Evolutionary conservation across 2,329 filamentous ascomycete species (phyloP).

Genomic region (Pleurostoma richardsiae): DNA sequence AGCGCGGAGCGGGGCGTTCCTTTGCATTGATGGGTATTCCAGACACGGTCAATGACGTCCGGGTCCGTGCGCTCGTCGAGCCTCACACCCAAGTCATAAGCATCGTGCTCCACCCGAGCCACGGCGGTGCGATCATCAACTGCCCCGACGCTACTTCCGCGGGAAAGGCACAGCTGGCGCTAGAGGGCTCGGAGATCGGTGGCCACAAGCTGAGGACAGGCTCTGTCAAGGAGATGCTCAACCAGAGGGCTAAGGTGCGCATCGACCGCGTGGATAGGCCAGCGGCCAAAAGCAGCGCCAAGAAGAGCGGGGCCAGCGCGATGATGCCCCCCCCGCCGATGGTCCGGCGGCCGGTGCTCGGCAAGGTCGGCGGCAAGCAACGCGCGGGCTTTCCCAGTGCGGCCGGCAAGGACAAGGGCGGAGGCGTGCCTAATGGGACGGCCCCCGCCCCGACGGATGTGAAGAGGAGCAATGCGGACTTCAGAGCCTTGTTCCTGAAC

Average conservation of each 20-base stretch:
- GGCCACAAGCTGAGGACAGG: constrained; percentile 51
- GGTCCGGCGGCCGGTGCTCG: constrained; percentile 30
- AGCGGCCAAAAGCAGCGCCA: constrained; percentile 17
- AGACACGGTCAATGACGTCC: constrained; percentile 86
- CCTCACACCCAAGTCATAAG: constrained; percentile 68
- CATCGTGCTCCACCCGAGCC: constrained; percentile 72
- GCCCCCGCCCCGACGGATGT: constrained; percentile 15
- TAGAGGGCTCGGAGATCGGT: constrained; percentile 52
- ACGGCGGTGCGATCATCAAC: constrained; percentile 82
- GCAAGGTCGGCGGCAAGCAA: constrained; percentile 19
- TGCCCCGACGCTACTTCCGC: constrained; percentile 66
- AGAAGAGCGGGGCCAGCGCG: constrained; percentile 8
- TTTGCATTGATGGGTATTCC: constrained; percentile 81
- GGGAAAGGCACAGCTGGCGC: constrained; percentile 62
- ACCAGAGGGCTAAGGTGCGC: constrained; percentile 39
- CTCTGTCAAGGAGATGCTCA: constrained; percentile 48
- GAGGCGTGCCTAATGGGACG: constrained; percentile 10
- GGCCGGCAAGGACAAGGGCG: constrained; percentile 10
- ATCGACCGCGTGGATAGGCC: constrained; percentile 35
- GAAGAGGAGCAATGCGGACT: constrained; percentile 52
- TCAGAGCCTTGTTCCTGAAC: constrained; percentile 46
- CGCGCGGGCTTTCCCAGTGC: constrained; percentile 22
- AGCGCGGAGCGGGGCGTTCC: constrained; percentile 34
- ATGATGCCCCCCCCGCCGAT: constrained; percentile 39
- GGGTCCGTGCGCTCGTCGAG: constrained; percentile 69